A percentile compares a stretch with the other conserved stretches of the same genome.
phyloP scores from a whole-genome alignment of 345 rosid genomes.

The Combretum micranthum region DNA sequence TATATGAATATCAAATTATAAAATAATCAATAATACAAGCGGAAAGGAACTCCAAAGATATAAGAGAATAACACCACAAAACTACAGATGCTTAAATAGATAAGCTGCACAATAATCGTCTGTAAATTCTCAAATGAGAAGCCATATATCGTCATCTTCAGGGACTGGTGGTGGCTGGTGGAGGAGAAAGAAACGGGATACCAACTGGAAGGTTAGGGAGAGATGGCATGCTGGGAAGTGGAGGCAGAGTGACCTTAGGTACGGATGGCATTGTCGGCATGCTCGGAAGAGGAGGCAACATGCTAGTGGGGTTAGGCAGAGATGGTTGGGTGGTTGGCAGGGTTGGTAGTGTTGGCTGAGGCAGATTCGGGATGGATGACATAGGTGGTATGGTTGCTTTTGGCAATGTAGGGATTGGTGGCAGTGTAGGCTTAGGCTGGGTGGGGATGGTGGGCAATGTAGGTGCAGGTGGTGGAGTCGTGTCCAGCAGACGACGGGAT shows the following conservation, averaged over 20 bases:
- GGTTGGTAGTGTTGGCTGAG: conserved; percentile 3
- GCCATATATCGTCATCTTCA: no score
- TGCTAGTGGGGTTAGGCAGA: conserved; percentile 11
- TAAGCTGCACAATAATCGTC: no score
- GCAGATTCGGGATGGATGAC: background rate
- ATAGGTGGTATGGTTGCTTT: conserved; percentile 6
- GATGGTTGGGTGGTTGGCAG: conserved; percentile 13
- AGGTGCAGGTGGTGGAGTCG: conserved; percentile 8
- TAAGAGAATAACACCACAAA: no score
- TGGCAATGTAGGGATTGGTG: conserved; percentile 10
- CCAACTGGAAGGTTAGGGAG: no score
- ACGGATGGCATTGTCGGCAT: conserved; percentile 4
- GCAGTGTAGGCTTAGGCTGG: conserved; percentile 15
- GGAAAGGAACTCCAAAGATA: no score
- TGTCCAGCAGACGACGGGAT: conserved; percentile 24
- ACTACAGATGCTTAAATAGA: no score
- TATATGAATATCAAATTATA: no score
- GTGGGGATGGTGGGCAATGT: conserved; percentile 14
- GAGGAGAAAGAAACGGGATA: no score
- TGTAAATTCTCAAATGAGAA: no score
- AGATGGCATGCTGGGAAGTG: conserved; percentile 1
- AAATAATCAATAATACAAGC: no score
- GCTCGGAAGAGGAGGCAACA: conserved; percentile 17
- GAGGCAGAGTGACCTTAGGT: conserved; percentile 8
- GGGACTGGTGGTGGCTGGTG: no score